Conservation (phyloP, 2,329 filamentous ascomycete species). For the Sarocladiaceae sp. region DNA sequence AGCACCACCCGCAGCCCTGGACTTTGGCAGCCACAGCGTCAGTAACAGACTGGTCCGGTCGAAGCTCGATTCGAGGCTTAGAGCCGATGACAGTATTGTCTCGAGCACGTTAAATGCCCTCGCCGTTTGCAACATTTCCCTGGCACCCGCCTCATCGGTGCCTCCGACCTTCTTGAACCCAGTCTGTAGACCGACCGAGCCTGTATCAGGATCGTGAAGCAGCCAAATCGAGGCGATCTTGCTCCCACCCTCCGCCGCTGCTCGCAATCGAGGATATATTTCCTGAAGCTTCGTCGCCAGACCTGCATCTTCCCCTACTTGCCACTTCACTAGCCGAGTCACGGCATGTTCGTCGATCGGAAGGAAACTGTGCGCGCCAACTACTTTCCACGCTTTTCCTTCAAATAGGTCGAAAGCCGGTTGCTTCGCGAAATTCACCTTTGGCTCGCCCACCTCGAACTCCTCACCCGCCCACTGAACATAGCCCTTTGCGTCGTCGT, state of each 20-base stretch:
- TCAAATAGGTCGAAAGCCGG: constrained; percentile 9
- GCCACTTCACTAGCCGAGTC: constrained; percentile 11
- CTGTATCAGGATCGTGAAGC: constrained; percentile 9
- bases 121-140: not conserved
- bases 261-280: constrained; percentile 3
- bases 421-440: constrained; percentile 11
- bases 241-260: constrained; percentile 3
- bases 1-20: constrained; percentile 9
- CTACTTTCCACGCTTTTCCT: constrained; percentile 12
- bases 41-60: constrained; percentile 10
- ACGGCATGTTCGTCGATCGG: constrained; percentile 12
- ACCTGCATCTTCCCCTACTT: not conserved
- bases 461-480: constrained; percentile 12
- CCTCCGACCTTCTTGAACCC: constrained; percentile 10
- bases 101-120: not conserved
- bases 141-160: constrained; percentile 7
- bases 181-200: constrained; percentile 5
- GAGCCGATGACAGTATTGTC: not conserved
- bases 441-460: constrained; percentile 11
- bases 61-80: not conserved
- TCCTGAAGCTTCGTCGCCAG: constrained; percentile 7
- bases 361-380: constrained; percentile 13
- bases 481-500: constrained; percentile 14
- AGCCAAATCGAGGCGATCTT: constrained; percentile 12
- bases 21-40: constrained; percentile 12